A percentile compares a stretch with the other conserved stretches of the same genome.
Conservation (phyloP, 1,139 yeast genomes). For the Magnusiomyces suaveolens region DNA sequence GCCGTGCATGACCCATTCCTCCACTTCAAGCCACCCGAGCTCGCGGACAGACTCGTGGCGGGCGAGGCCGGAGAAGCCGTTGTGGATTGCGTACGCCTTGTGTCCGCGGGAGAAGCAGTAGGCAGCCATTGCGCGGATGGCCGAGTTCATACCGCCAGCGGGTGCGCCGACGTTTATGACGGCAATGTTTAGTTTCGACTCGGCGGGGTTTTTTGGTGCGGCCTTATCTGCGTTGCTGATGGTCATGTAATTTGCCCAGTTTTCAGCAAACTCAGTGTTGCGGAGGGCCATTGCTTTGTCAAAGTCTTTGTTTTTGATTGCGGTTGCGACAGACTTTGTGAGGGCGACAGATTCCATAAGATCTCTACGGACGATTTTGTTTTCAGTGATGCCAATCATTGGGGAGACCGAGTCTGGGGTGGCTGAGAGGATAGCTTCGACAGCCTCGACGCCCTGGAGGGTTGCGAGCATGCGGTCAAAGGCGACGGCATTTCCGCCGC, state of each 20-base stretch:
- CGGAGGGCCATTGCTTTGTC: conserved; percentile 78
- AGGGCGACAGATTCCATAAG: conserved; percentile 80
- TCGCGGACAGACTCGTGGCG: conserved; percentile 69
- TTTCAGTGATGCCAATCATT: conserved; percentile 82
- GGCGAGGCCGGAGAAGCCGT: conserved; percentile 86
- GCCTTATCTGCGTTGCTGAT: conserved; percentile 64
- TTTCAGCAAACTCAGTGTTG: conserved; percentile 79
- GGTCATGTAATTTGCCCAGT: conserved; percentile 58
- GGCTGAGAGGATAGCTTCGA: conserved; percentile 77
- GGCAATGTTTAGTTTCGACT: conserved; percentile 54
- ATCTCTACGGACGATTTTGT: conserved; percentile 74
- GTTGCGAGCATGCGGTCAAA: conserved; percentile 86
- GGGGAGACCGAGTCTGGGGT: conserved; percentile 93
- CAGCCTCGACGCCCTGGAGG: conserved; percentile 95
- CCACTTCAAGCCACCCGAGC: conserved; percentile 76
- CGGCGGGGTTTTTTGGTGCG: conserved; percentile 34
- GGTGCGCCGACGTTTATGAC: conserved; percentile 93
- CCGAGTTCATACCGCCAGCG: conserved; percentile 91
- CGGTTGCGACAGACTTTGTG: conserved; percentile 79
- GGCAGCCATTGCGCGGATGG: conserved; percentile 82
- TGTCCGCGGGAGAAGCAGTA: conserved; percentile 93
- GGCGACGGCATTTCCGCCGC: conserved; percentile 98
- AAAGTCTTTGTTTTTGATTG: conserved; percentile 70
- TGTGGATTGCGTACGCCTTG: conserved; percentile 73
- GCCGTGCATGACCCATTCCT: conserved; percentile 83